A percentile compares a stretch with the other conserved stretches of the same genome.
phyloP scores from a whole-genome alignment of 257 asterid genomes.

The Plectranthus barbatus region DNA sequence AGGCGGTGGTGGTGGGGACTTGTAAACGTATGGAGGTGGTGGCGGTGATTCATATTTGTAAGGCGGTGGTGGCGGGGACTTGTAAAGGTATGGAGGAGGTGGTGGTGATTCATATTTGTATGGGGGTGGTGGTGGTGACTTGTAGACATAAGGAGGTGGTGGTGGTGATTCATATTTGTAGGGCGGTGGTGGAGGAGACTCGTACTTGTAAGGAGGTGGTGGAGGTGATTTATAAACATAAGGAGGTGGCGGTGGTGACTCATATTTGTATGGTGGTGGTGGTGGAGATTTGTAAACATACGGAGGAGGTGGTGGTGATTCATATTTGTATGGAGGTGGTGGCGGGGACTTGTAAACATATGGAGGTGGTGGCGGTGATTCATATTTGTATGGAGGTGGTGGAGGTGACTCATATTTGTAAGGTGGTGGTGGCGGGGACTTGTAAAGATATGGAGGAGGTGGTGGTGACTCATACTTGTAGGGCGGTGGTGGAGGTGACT shows the following conservation, averaged over 20 bases:
- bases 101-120: background rate
- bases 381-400: background rate
- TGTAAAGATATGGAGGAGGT: background rate
- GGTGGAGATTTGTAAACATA: background rate
- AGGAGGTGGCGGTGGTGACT: constrained; percentile 12
- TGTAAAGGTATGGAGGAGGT: background rate
- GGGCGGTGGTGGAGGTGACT: constrained; percentile 11
- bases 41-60: background rate
- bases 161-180: background rate
- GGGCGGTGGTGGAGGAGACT: background rate
- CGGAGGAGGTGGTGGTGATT: constrained; percentile 3
- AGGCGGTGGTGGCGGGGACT: background rate
- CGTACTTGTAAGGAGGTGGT: background rate
- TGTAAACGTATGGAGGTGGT: background rate
- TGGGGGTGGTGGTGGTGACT: background rate
- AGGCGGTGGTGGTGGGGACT: constrained; percentile 6
- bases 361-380: constrained; percentile 12
- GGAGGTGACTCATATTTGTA: background rate
- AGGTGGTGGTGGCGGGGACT: background rate
- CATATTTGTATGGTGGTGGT: background rate
- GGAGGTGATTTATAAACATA: background rate
- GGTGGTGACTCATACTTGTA: background rate
- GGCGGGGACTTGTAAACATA: background rate
- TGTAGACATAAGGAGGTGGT: background rate
- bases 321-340: background rate